Evolutionary conservation across 2,329 filamentous ascomycete genomes (phyloP).

Genomic region (Pseudogymnoascus sp.): DNA sequence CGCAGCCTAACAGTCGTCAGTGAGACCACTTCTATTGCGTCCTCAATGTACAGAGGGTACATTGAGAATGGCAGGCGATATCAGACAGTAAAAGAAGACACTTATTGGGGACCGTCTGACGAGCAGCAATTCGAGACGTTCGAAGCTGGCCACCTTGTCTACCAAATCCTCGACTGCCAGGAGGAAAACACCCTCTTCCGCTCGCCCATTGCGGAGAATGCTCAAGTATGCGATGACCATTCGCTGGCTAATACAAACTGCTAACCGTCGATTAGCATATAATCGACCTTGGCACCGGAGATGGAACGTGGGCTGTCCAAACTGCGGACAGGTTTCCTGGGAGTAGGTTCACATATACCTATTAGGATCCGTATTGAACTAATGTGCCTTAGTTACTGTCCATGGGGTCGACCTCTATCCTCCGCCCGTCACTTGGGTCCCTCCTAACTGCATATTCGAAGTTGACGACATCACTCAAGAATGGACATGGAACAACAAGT

Average conservation of each 20-base stretch:
- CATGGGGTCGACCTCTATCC: constrained; percentile 24
- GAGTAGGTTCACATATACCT: not conserved
- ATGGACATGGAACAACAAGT: constrained; percentile 40
- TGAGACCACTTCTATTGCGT: constrained; percentile 24
- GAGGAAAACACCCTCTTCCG: constrained; percentile 18
- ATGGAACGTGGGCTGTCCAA: constrained; percentile 22
- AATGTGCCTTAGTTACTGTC: constrained; percentile 13
- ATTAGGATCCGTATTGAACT: not conserved
- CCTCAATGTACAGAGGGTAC: constrained; percentile 21
- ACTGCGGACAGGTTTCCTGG: constrained; percentile 18
- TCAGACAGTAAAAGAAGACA: constrained; percentile 18
- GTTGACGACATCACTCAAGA: constrained; percentile 27
- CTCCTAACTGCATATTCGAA: constrained; percentile 23
- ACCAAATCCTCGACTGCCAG: constrained; percentile 18
- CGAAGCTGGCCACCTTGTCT: constrained; percentile 20
- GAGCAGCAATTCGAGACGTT: constrained; percentile 24
- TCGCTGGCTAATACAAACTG: not conserved
- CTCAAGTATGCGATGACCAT: not conserved
- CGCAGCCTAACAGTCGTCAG: constrained; percentile 11
- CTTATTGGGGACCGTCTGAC: constrained; percentile 16
- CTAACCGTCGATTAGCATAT: constrained; percentile 14
- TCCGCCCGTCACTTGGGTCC: constrained; percentile 17
- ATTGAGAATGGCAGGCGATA: constrained; percentile 25
- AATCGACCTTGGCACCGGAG: constrained; percentile 23
- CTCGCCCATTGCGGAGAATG: constrained; percentile 14